Evolutionary conservation across 2,329 filamentous ascomycete species (phyloP).

Genomic region (Ambrosiella cleistominuta): DNA sequence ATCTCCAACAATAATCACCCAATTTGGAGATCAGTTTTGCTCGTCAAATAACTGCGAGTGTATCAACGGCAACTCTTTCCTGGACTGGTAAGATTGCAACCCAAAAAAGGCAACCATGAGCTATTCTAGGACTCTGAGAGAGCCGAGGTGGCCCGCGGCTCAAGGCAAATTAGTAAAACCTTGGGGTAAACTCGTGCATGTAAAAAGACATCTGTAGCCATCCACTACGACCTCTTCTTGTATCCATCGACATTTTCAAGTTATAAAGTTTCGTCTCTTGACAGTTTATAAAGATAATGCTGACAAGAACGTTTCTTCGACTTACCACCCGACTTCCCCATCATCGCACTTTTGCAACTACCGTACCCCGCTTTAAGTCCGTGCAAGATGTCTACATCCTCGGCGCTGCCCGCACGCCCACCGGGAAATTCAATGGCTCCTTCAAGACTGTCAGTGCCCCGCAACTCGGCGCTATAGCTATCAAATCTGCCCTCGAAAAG

Average conservation of each 20-base stretch:
- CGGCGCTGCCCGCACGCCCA: conserved; percentile 76
- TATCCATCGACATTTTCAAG: background rate
- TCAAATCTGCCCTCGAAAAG: conserved; percentile 77
- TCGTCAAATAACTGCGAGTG: background rate
- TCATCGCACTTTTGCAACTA: conserved; percentile 26
- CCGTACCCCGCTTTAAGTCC: conserved; percentile 35
- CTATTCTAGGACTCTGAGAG: background rate
- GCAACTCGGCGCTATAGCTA: conserved; percentile 76
- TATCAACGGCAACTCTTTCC: background rate
- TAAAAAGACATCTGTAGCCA: background rate
- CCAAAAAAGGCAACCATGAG: background rate
- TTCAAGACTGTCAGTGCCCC: conserved; percentile 70
- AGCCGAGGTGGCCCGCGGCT: conserved; percentile 6
- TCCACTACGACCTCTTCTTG: background rate
- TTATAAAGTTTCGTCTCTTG: too few relatives aligned
- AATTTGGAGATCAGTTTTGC: too few relatives aligned
- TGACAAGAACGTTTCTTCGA: background rate
- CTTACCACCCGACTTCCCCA: background rate
- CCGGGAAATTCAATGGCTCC: conserved; percentile 87
- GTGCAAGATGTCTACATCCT: conserved; percentile 88
- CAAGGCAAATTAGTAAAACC: background rate
- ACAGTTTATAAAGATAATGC: too few relatives aligned
- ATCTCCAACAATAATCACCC: too few relatives aligned
- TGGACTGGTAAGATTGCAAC: background rate
- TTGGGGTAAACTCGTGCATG: background rate